Percentiles rank a stretch among this genome's conserved stretches.
phyloP scores from a whole-genome alignment of 2,329 filamentous ascomycete species.

The Biscogniauxia sp. region DNA sequence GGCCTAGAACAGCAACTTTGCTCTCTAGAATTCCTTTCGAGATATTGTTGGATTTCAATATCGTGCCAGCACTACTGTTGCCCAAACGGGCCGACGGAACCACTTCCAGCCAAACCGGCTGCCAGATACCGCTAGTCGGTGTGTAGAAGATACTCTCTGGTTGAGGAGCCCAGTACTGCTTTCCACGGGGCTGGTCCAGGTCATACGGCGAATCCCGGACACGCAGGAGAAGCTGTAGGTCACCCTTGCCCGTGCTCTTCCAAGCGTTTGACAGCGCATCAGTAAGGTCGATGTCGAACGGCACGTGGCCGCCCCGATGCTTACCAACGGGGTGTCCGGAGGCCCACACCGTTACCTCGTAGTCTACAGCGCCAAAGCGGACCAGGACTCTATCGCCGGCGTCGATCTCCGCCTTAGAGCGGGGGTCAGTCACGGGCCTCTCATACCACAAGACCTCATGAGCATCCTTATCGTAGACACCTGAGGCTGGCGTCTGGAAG shows the following conservation, averaged over 20 bases:
- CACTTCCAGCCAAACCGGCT: conserved; percentile 55
- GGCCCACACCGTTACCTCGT: conserved; percentile 57
- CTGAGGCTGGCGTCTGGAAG: conserved; percentile 63
- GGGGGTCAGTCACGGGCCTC: conserved; percentile 48
- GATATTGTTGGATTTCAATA: conserved; percentile 55
- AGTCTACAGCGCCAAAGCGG: conserved; percentile 62
- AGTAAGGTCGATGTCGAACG: conserved; percentile 57
- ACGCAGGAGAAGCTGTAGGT: conserved; percentile 50
- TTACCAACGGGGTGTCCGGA: conserved; percentile 50
- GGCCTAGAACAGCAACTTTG: conserved; percentile 47
- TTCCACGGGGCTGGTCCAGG: conserved; percentile 63
- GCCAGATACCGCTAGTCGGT: conserved; percentile 57
- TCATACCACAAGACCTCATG: conserved; percentile 71
- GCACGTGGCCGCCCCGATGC: conserved; percentile 59
- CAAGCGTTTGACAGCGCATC: conserved; percentile 38
- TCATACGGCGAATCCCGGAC: conserved; percentile 65
- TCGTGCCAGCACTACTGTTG: conserved; percentile 56
- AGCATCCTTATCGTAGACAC: conserved; percentile 58
- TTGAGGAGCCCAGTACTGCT: conserved; percentile 63
- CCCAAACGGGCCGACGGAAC: conserved; percentile 52
- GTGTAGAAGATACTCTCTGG: conserved; percentile 61
- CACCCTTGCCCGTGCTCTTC: conserved; percentile 25
- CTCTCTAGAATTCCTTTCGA: conserved; percentile 49
- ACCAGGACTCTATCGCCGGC: conserved; percentile 45
- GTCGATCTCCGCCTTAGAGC: conserved; percentile 40